Evolutionary conservation across 164 flowering plant species (phyloP).

Genomic region (Saururus chinensis): DNA sequence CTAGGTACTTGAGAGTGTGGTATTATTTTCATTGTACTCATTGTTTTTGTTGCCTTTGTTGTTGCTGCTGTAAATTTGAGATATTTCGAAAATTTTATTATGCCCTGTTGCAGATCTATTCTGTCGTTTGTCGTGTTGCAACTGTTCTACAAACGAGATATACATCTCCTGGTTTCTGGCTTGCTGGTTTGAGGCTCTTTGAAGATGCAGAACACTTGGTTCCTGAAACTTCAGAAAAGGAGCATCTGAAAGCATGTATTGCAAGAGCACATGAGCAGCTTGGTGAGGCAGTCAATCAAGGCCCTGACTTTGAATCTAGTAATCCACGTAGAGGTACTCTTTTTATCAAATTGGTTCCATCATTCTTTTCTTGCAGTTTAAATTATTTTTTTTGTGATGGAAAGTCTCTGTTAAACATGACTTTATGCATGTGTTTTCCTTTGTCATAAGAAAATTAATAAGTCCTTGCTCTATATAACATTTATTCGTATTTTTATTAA

Average conservation of each 20-base stretch:
- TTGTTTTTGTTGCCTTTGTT: not conserved
- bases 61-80: not conserved
- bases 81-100: not conserved
- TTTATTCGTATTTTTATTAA: no score
- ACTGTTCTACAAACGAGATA: constrained; percentile 63
- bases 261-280: constrained; percentile 54
- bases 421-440: no score
- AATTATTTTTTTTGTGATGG: not conserved
- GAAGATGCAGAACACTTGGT: constrained; percentile 41
- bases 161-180: constrained; percentile 72
- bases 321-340: constrained; percentile 26
- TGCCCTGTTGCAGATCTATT: constrained; percentile 65
- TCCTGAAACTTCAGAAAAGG: constrained; percentile 41
- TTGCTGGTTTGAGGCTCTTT: constrained; percentile 52
- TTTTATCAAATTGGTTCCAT: not conserved
- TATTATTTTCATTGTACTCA: not conserved
- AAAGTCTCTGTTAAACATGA: no score
- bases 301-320: constrained; percentile 10
- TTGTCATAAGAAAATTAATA: no score
- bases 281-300: constrained; percentile 30
- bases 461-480: no score
- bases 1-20: not conserved
- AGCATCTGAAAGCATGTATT: constrained; percentile 51
- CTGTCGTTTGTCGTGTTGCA: constrained; percentile 68
- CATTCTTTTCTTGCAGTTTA: not conserved